phyloP scores from a whole-genome alignment of 2,329 filamentous ascomycete genomes.

The Diaporthe longicolla region DNA sequence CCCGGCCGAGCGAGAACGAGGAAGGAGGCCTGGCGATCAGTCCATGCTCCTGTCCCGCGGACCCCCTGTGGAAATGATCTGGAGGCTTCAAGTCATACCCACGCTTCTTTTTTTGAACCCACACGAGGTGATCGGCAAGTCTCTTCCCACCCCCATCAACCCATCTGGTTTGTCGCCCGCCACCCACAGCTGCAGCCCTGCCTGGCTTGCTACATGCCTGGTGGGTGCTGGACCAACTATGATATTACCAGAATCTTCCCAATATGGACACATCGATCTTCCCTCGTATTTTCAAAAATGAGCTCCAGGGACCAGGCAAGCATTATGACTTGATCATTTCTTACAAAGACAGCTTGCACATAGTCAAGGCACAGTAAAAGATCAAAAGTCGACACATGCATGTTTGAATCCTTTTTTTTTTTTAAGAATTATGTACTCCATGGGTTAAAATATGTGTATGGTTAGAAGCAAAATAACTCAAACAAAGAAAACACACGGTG shows the following conservation, averaged over 20 bases:
- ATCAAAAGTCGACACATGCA: neutral
- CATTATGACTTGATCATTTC: neutral
- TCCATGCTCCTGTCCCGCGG: neutral
- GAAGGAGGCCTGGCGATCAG: slow-evolving; percentile 15
- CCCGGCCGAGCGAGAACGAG: slow-evolving; percentile 1
- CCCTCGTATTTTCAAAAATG: slow-evolving; percentile 9
- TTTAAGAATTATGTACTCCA: slow-evolving; percentile 23
- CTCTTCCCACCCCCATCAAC: neutral
- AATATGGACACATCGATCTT: neutral
- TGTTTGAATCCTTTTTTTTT: neutral
- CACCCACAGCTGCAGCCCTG: slow-evolving; percentile 33
- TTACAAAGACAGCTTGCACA: neutral
- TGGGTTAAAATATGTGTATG: slow-evolving; percentile 24
- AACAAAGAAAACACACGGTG: slow-evolving; percentile 23
- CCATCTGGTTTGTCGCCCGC: neutral
- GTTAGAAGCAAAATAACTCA: neutral
- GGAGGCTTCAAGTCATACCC: slow-evolving; percentile 7
- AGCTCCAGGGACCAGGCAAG: neutral
- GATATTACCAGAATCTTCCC: slow-evolving; percentile 1
- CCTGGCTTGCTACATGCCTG: slow-evolving; percentile 6
- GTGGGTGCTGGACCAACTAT: neutral
- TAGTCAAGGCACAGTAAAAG: neutral
- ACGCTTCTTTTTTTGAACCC: slow-evolving; percentile 24
- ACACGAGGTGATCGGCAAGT: slow-evolving; percentile 35
- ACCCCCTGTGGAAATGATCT: slow-evolving; percentile 10